Base-by-base conservation (phyloP, 2,329 filamentous ascomycete genomes). In the Tolypocladium pustulatum region DNA sequence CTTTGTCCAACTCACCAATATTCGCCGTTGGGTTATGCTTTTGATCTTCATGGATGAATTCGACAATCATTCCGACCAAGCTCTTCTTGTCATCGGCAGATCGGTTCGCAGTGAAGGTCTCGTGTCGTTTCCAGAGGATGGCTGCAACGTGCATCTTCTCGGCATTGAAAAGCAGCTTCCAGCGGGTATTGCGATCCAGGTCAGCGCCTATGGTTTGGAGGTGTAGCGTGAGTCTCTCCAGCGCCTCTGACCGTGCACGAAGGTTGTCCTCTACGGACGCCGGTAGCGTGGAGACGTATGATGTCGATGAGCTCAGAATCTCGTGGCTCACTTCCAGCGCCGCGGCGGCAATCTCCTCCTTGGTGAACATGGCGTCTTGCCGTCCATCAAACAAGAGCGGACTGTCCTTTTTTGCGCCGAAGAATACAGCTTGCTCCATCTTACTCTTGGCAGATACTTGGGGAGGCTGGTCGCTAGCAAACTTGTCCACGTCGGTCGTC, bases 361-460 rank as follows among this genome's bases (percentile, higher is more conserved):
- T 73, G 0, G 84, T 78, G 63, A 94, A 96, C 4, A 81, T 78
- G 54, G 87, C 76, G 58, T 86, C 84, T 43, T 83, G 78, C 62
- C 84, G 83, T 51, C 86, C 82, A 51, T 87, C 83, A 66, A 99
- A 91, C 61, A 91, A 86, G n/a, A 99, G 75, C n/a, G 93, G 89
- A 66, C 91, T 97, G 67, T 90, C 85, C 61, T 87, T 81, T 68
- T 89, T 85, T 54, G 84, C 85, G 2, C 92, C 92, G 69, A 91
- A 97, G 73, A 97, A 97, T 1, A 97, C 89, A 2, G 92, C 92
- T 74, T 99, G 92, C 68, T 97, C 91, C 46, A 99, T 81, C 73
- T 94, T 96, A 73, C 86, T 90, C 73, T 91, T 94, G 8, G 90
- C 89, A 1, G 89, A 92, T 20, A 96, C 83, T 63, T 78, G 74